These are phyloP conservation scores for Russula abietina DNA, from an alignment of 768 basidiomycete species.

Conservation along the genomic window DNA sequence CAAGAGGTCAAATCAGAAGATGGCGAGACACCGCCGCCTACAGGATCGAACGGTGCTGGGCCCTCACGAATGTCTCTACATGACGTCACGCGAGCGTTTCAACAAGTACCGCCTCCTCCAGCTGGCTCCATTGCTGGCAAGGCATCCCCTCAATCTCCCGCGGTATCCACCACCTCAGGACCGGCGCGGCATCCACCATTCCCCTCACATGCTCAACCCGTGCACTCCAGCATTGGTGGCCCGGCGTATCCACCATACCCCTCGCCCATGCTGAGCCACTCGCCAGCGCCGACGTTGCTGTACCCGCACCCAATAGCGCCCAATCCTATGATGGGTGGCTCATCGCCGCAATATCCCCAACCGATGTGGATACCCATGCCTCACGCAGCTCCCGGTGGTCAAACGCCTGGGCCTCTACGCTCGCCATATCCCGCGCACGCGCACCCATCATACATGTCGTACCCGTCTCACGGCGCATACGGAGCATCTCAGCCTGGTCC, in stretches of 20 bases:
- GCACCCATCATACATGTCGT: constrained; percentile 49
- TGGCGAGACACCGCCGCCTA: constrained; percentile 71
- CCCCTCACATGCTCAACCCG: constrained; percentile 24
- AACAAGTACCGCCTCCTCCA: constrained; percentile 69
- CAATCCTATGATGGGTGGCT: constrained; percentile 60
- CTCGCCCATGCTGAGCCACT: constrained; percentile 67
- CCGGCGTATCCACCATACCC: constrained; percentile 54
- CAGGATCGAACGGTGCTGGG: constrained; percentile 37
- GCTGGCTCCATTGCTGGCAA: constrained; percentile 43
- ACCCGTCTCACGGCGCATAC: constrained; percentile 50
- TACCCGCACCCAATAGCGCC: constrained; percentile 55
- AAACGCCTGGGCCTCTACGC: constrained; percentile 50
- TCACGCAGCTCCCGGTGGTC: constrained; percentile 36
- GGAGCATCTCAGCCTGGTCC: constrained; percentile 37
- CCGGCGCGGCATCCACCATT: constrained; percentile 14
- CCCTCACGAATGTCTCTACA: constrained; percentile 74
- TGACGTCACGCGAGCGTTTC: constrained; percentile 82
- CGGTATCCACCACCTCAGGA: constrained; percentile 14
- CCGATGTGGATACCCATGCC: constrained; percentile 56
- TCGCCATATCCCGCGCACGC: constrained; percentile 57
- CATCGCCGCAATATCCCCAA: constrained; percentile 52
- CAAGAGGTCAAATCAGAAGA: constrained; percentile 86
- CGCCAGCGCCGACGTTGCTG: constrained; percentile 61
- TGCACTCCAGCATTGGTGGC: constrained; percentile 13
- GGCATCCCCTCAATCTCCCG: constrained; percentile 41